Evolutionary conservation across 1,284 basidiomycete species (phyloP), one percentile per base, ranked within the genome.

Genomic region (Ustilago sp.): DNA sequence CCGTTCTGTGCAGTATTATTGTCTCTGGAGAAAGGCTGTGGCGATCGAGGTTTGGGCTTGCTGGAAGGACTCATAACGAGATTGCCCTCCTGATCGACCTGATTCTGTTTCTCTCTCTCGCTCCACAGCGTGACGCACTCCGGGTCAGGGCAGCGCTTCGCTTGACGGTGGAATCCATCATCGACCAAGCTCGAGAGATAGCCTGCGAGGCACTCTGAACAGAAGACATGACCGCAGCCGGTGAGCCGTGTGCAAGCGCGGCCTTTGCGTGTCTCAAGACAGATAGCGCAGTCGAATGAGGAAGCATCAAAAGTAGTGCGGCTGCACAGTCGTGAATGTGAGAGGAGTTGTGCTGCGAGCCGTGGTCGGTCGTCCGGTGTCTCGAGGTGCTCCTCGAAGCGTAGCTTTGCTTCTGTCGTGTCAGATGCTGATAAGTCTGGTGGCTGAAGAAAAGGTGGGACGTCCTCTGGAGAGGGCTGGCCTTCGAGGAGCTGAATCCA

Each of bases 181-280:
- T 72, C 71, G 31, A 80, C 74, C 39, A 74, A 62, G 36, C 72
- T 69, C 8, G 60, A 53, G 15, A 80, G 64, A 38, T 80, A 80
- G 36, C 60, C 64, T 2, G 64, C 53, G 7, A 80, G 66, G 50
- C 78, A 80, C 1, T 71, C 71, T 11, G 63, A 72, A 68, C 78
- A 80, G 19, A 80, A 80, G 17, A 80, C 68, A 56, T 80, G 78
- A 7, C 68, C 71, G 38, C 78, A 80, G 9, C 71, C 74, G 0
- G 41, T 31, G 15, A 80, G 59, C 39, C 56, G 50, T 4, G 57
- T 70, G 55, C 78, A 80, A 5, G 65, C 54, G 45, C 63, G 52
- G 12, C 78, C 78, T 39, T 80, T 80, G 23, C 68, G 64, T 1
- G 69, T 69, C 45, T 80, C 78, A 23, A 80, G 71, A 41, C 78